Evolutionary conservation across 2,329 filamentous ascomycete species (phyloP).

Genomic region (Colletotrichum camelliae): DNA sequence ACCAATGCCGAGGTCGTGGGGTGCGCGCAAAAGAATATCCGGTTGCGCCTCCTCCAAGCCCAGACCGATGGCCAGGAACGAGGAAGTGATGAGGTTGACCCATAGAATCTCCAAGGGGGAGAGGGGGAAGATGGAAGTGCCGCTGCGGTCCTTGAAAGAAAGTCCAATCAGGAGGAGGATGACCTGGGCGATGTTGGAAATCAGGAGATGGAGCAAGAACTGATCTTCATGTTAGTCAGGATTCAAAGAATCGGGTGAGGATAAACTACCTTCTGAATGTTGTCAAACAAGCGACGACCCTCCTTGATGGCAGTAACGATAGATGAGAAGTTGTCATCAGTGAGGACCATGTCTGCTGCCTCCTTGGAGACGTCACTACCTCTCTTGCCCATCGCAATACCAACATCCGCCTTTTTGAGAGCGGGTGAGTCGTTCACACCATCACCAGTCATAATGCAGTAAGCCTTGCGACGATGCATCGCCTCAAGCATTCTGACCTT

Average conservation of each 20-base stretch:
- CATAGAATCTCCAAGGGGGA: slow-evolving; percentile 77
- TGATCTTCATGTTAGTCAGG: slow-evolving; percentile 26
- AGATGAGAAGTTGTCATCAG: slow-evolving; percentile 87
- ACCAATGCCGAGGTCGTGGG: slow-evolving; percentile 63
- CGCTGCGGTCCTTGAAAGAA: slow-evolving; percentile 66
- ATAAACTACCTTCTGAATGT: slow-evolving; percentile 71
- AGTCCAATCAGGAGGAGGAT: slow-evolving; percentile 72
- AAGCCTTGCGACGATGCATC: slow-evolving; percentile 70
- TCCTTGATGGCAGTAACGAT: slow-evolving; percentile 77
- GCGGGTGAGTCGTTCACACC: slow-evolving; percentile 79
- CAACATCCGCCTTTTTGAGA: slow-evolving; percentile 75
- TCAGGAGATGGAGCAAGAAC: slow-evolving; percentile 70
- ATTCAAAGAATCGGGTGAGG: slow-evolving; percentile 8
- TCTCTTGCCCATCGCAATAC: slow-evolving; percentile 76
- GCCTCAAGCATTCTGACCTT: slow-evolving; percentile 80
- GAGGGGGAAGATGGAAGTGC: slow-evolving; percentile 71
- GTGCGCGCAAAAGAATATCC: slow-evolving; percentile 71
- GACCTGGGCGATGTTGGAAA: slow-evolving; percentile 75
- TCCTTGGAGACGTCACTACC: slow-evolving; percentile 80
- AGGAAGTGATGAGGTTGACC: slow-evolving; percentile 78
- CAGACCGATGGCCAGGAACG: slow-evolving; percentile 73
- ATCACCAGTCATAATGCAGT: slow-evolving; percentile 78
- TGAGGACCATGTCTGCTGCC: slow-evolving; percentile 86
- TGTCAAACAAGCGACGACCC: slow-evolving; percentile 73
- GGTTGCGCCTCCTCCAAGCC: slow-evolving; percentile 73